Evolutionary conservation across 176 grass and related monocot genomes (phyloP).

Genomic region (Themeda triandra): DNA sequence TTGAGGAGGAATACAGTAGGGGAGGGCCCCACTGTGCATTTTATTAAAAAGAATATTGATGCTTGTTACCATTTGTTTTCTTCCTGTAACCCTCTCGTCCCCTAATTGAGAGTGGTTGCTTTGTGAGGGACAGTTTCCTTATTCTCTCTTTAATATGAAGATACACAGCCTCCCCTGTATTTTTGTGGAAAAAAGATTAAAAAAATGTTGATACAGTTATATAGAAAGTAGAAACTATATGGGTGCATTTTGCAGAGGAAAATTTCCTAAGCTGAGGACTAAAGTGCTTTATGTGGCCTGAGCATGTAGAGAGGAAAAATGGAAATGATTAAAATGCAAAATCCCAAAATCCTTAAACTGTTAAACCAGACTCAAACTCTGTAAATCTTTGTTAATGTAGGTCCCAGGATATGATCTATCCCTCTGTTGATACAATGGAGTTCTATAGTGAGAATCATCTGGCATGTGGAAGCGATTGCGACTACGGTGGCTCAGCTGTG

Average conservation of each 20-base stretch:
- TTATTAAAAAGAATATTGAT: background rate
- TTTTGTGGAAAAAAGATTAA: background rate
- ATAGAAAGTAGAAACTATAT: background rate
- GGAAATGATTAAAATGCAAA: conserved; percentile 1
- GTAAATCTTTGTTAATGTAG: conserved; percentile 34
- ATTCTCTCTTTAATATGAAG: background rate
- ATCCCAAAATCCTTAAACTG: conserved; percentile 11
- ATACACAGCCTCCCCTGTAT: background rate
- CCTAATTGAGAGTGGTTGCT: background rate
- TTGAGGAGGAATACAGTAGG: background rate
- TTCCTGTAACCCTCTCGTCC: background rate
- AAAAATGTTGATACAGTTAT: background rate
- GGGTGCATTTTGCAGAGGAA: background rate
- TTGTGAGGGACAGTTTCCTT: background rate
- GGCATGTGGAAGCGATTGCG: conserved; percentile 84
- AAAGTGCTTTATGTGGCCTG: background rate
- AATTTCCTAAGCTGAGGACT: background rate
- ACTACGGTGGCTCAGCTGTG: conserved; percentile 73
- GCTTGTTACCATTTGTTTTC: background rate
- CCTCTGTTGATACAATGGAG: conserved; percentile 82
- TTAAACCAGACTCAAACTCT: conserved; percentile 19
- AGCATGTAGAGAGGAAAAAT: background rate
- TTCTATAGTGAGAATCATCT: conserved; percentile 88
- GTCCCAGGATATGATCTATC: conserved; percentile 75
- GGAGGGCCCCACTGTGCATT: background rate